These are phyloP conservation scores for Penicillium frequentans DNA, from an alignment of 2,329 filamentous ascomycete genomes.

Conservation along the genomic window DNA sequence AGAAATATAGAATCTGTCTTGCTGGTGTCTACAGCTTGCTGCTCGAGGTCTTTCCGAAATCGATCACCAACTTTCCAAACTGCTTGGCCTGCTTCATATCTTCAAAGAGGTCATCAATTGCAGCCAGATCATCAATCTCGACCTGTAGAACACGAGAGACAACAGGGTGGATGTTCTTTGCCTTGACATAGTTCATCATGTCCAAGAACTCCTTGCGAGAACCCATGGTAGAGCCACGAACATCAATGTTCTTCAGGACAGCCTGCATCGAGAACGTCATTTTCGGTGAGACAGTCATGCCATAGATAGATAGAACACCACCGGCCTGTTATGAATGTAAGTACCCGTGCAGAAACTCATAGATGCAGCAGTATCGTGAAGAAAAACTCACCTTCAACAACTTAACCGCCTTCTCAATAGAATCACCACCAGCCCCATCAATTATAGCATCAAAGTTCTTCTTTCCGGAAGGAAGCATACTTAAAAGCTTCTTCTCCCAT, in stretches of 20 bases:
- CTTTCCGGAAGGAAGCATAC: slow-evolving; percentile 60
- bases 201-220: slow-evolving; percentile 85
- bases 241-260: slow-evolving; percentile 82
- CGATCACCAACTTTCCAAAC: slow-evolving; percentile 89
- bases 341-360: not conserved
- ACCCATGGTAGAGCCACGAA: slow-evolving; percentile 87
- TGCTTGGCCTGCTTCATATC: slow-evolving; percentile 84
- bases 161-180: slow-evolving; percentile 72
- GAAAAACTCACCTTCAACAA: slow-evolving; percentile 63
- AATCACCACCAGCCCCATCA: slow-evolving; percentile 85
- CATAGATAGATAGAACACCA: slow-evolving; percentile 82
- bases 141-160: slow-evolving; percentile 69
- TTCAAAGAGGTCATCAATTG: slow-evolving; percentile 78
- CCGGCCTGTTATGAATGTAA: slow-evolving; percentile 54
- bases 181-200: slow-evolving; percentile 79
- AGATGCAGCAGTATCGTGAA: not conserved
- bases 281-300: slow-evolving; percentile 84
- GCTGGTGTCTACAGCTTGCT: slow-evolving; percentile 38
- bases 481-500: slow-evolving; percentile 76
- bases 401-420: slow-evolving; percentile 67
- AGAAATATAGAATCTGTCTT: not conserved
- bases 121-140: slow-evolving; percentile 72
- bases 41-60: slow-evolving; percentile 52
- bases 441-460: slow-evolving; percentile 78
- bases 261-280: slow-evolving; percentile 86